Evolutionary conservation across 225 moss, liverwort and hornwort genomes (phyloP).

Genomic region (Bryoerythrophyllum caledonicum): DNA sequence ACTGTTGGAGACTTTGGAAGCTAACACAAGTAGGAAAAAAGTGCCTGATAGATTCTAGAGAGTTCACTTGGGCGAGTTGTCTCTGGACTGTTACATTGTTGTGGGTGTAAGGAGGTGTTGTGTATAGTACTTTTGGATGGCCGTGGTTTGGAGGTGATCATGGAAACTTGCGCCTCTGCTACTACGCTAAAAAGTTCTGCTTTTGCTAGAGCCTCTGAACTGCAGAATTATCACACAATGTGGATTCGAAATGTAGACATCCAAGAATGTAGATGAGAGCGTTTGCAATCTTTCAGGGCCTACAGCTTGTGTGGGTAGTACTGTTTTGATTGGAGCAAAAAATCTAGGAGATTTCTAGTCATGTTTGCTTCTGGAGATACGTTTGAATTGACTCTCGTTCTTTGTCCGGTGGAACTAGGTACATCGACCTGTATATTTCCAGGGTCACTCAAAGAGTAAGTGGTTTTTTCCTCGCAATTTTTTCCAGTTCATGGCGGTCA

Average conservation of each 20-base stretch:
- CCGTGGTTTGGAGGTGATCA: too few relatives aligned
- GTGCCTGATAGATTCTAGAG: neutral
- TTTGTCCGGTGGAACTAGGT: slow-evolving; percentile 18
- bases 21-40: neutral
- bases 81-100: too few relatives aligned
- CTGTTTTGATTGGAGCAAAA: too few relatives aligned
- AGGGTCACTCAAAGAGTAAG: slow-evolving; percentile 33
- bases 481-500: neutral
- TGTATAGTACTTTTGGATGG: too few relatives aligned
- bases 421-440: slow-evolving; percentile 28
- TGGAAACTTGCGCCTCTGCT: neutral
- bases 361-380: neutral
- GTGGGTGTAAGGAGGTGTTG: too few relatives aligned
- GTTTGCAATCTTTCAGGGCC: neutral
- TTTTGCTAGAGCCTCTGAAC: neutral
- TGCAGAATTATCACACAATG: neutral
- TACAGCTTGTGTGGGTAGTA: too few relatives aligned
- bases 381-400: neutral
- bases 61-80: neutral
- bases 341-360: too few relatives aligned
- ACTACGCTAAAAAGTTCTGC: neutral
- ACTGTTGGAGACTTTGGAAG: neutral
- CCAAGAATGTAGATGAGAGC: neutral
- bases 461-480: neutral
- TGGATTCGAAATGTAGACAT: neutral